Base-by-base conservation (phyloP, 306 rosid genomes). In the Castanea crenata region DNA sequence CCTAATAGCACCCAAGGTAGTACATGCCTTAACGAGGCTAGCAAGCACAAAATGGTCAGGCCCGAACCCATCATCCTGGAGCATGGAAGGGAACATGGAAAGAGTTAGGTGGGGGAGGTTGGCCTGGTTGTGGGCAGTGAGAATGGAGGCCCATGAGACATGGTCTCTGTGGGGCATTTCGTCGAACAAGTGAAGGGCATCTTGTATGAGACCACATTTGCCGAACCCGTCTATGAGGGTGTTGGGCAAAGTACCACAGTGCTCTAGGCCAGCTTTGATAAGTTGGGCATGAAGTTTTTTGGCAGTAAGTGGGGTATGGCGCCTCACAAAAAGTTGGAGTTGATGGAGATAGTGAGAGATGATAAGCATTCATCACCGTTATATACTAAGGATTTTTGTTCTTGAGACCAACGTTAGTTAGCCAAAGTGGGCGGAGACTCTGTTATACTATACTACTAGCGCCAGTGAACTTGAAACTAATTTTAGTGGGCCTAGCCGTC, bases 41-140 rank as follows among this genome's bases (percentile, higher is more conserved):
- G 98, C 86, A 78, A 91, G 88, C 57, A 94, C 97, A 76, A 89
- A 92, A 83, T 94, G 97, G 72, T 94, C 97, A 4, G 94, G 98
- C 10, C 57, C 85, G 73, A 89, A 67, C 4, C 84, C 72, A 67
- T 79, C 90, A 13, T 41, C 3, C 38, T 18, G n/a, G 18, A 83
- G 85, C 87, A 92, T 77, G 59, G 81, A 51, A 25, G 41, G 32
- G 32, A 31, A 31, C 32, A 31, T 31, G 32, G 32, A 31, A 31
- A 31, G 32, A 31, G 32, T 31, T 12, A 21, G 74, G 20, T 63
- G 86, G 67, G 96, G 92, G 44, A 69, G 84, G 74, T 71, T 78
- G 74, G 94, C 81, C 78, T 78, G 88, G 88, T 94, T 94, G 82
- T 88, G 90, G 61, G 97, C 92, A 56, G 97, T 86, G 78, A 91